Percentiles rank a stretch among this genome's conserved stretches.
These are phyloP conservation scores for Paraurostyla sp. DNA, from an alignment of 73 alveolate genomes.

Conservation along the genomic window DNA sequence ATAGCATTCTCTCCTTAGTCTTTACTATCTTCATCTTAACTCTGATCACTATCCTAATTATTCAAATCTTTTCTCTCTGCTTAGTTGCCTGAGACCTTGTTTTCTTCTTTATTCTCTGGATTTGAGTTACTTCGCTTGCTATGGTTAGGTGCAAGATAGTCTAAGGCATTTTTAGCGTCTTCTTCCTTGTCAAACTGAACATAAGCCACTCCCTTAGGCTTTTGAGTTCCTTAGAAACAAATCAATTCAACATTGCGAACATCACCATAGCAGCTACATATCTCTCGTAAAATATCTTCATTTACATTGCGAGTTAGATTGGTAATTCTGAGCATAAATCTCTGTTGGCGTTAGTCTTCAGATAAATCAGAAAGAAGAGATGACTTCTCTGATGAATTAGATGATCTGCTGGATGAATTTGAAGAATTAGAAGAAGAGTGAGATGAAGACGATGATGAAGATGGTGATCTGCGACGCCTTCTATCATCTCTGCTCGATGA, in stretches of 20 bases:
- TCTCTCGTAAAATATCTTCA: neutral
- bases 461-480: no score
- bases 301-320: slow-evolving; percentile 28
- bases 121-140: neutral
- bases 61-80: neutral
- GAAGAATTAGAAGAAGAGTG: neutral
- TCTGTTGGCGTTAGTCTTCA: neutral
- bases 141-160: neutral
- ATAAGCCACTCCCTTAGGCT: slow-evolving; percentile 62
- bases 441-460: slow-evolving; percentile 12
- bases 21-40: neutral
- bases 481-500: no score
- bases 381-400: slow-evolving; percentile 9
- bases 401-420: slow-evolving; percentile 20
- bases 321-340: neutral
- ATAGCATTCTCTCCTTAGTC: neutral
- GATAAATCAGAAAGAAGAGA: slow-evolving; percentile 37
- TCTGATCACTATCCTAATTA: neutral
- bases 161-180: slow-evolving; percentile 37
- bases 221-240: neutral
- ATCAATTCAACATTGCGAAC: neutral
- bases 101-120: neutral
- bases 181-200: slow-evolving; percentile 37
- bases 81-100: neutral
- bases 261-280: slow-evolving; percentile 10